Base-by-base conservation (phyloP, 2,329 filamentous ascomycete species). In the Stagonosporopsis chrysanthemi region DNA sequence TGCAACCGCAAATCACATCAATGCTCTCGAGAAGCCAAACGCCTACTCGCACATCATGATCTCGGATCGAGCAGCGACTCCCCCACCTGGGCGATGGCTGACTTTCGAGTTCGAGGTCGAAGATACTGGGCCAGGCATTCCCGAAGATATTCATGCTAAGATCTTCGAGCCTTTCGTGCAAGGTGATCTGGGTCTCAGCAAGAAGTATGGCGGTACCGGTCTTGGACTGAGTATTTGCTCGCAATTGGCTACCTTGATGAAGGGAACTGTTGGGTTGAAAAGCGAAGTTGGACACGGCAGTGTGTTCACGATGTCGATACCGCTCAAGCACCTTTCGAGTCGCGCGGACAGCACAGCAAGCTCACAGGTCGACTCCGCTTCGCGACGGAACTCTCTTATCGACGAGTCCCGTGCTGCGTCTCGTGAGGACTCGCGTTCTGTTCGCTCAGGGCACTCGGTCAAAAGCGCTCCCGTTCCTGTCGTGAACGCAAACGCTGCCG, bases 111-210 rank as follows among this genome's bases (percentile, higher is more conserved):
- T 97, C 59, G 90, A 96, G 71, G 91, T 97, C 0, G 84, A 92
- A 71, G 93, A 97, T 65, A 94, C 88, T 0, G 93, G 93, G 0
- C 92, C 92, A 0, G 93, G 93, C 26, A 96, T 97, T 53, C 86
- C 91, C 0, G 84, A 88, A 6, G 80, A 89, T 62, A 85, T 96
- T 75, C 91, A 92, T 66, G 82, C 90, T 54, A 88, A 88, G 64
- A 91, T 97, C 9, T 97, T 97, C 72, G 93, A 97, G 74, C 93
- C 93, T 0, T 97, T 97, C 70, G 90, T 97, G 0, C 93, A 97
- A 75, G 93, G 90, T n/a, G 92, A 97, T 71, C 79, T 95, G 1
- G 90, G 92, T 0, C 79, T 97, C 15, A 96, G 90, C 79, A 96
- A 92, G 75, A 95, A 95, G 70, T 96, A 89, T 71, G 92, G 92